Percentiles rank a stretch among this genome's conserved stretches.
Conservation (phyloP, 306 rosid genomes). For the Gastrolobium bilobum region DNA sequence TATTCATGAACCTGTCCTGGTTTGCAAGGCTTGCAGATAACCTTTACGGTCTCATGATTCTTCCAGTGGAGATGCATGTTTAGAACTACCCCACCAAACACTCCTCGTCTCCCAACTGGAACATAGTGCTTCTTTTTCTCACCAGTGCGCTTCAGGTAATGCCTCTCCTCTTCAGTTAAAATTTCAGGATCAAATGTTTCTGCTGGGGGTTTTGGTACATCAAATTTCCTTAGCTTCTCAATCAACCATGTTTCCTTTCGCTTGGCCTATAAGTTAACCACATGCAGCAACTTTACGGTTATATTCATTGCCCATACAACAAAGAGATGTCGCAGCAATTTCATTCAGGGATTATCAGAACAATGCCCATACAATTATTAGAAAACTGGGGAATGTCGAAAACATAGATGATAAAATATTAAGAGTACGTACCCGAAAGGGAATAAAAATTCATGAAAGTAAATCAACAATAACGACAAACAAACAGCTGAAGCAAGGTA, state of each 20-base stretch:
- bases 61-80: slow-evolving; percentile 99
- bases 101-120: slow-evolving; percentile 90
- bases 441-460: slow-evolving; percentile 1
- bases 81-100: slow-evolving; percentile 92
- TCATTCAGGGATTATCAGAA: slow-evolving; percentile 24
- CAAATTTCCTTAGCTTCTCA: slow-evolving; percentile 82
- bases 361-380: neutral
- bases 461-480: slow-evolving; percentile 15
- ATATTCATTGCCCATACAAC: slow-evolving; percentile 14
- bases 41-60: slow-evolving; percentile 91
- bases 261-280: slow-evolving; percentile 63
- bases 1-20: slow-evolving; percentile 84
- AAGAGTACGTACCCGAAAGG: neutral
- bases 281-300: slow-evolving; percentile 15
- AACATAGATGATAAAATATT: slow-evolving; percentile 20
- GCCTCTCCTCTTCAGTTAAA: slow-evolving; percentile 90
- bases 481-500: slow-evolving; percentile 40
- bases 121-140: slow-evolving; percentile 89
- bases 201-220: slow-evolving; percentile 65
- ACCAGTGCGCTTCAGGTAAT: slow-evolving; percentile 90
- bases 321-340: neutral
- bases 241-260: slow-evolving; percentile 92
- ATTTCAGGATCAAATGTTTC: slow-evolving; percentile 90
- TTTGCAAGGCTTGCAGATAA: slow-evolving; percentile 88
- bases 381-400: slow-evolving; percentile 20